Conservation (phyloP, 352 stramenopile species). For the Pythium chondricola region DNA sequence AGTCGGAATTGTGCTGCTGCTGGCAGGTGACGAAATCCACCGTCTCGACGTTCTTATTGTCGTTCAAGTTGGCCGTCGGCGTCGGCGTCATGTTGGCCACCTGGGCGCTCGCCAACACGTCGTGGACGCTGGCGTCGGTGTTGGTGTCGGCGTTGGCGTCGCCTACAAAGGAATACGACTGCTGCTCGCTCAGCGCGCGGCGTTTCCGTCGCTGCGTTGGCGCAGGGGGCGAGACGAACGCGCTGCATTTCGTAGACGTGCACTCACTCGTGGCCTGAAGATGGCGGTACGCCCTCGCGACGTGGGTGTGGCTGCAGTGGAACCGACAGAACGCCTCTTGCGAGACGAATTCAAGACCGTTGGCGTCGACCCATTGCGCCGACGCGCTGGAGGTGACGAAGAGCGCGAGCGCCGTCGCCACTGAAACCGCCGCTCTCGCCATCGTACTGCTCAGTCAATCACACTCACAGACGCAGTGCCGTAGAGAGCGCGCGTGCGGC, state of each 20-base stretch:
- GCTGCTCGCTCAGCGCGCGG: slow-evolving; percentile 9
- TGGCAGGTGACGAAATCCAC: slow-evolving; percentile 47
- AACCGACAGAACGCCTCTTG: slow-evolving; percentile 46
- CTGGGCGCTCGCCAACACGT: slow-evolving; percentile 25
- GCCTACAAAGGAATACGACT: slow-evolving; percentile 7
- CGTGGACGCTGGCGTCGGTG: slow-evolving; percentile 14
- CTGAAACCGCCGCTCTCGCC: not conserved
- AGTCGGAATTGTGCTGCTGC: too few species aligned
- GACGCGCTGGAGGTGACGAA: not conserved
- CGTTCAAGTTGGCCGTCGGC: not conserved
- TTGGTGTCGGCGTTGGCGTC: slow-evolving; percentile 1
- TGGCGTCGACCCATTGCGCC: slow-evolving; percentile 19
- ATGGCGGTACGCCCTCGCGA: slow-evolving; percentile 31
- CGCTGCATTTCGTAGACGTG: slow-evolving; percentile 21
- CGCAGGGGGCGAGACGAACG: not conserved
- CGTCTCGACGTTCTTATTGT: slow-evolving; percentile 42
- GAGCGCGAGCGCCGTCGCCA: slow-evolving; percentile 1
- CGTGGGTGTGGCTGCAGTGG: slow-evolving; percentile 51
- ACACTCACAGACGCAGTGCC: too few species aligned
- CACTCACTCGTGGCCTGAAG: slow-evolving; percentile 33
- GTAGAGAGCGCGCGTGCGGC: too few species aligned
- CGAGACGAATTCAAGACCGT: slow-evolving; percentile 41
- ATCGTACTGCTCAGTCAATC: too few species aligned
- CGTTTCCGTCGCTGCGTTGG: not conserved
- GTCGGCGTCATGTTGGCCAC: slow-evolving; percentile 9